Base-by-base conservation (phyloP, 371 early-diverging fungal species). In the Capillidium heterosporum region DNA sequence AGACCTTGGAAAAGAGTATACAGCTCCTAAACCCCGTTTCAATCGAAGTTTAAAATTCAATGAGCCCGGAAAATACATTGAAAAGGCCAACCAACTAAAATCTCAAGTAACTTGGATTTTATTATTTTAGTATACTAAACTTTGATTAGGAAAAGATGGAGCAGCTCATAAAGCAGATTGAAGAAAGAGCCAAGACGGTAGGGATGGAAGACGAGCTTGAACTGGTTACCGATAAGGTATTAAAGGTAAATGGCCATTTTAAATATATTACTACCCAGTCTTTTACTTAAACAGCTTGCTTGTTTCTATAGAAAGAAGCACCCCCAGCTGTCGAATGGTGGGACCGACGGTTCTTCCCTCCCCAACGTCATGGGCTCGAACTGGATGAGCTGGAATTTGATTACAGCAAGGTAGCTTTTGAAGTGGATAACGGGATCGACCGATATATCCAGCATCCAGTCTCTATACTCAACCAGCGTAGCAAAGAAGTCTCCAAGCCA, bases 251-350 rank as follows among this genome's bases (percentile, higher is more conserved):
- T 13, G 4, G 13, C 13, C 13, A 35, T 35, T 35, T 35, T 35
- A 13, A 35, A 7, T 35, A 4, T 7, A 71, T 61, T 58, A 56
- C 24, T 59, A 39, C n/a, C 46, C 57, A 47, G 61, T 57, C 26
- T 57, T 42, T 48, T 48, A 32, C 23, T 41, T 19, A 43, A 26
- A 11, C 24, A 29, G 26, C 17, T 21, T 54, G 58, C 4, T 21
- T 52, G 26, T 24, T 31, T 52, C 5, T 2, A 39, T 50, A 74
- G 75, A 66, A 71, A 62, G 85, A 85, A 13, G 73, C 78, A 0
- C 86, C 92, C 5, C 91, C 94, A 7, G 70, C 60, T 0, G 81
- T 85, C 2, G 98, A 95, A 66, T 95, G 95, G 98, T 95, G 95
- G 98, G 95, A 97, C 73, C 77, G 49, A 28, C 10, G 24, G 11